Evolutionary conservation across 2,329 filamentous ascomycete genomes (phyloP).

Genomic region (Pseudogymnoascus sp.): DNA sequence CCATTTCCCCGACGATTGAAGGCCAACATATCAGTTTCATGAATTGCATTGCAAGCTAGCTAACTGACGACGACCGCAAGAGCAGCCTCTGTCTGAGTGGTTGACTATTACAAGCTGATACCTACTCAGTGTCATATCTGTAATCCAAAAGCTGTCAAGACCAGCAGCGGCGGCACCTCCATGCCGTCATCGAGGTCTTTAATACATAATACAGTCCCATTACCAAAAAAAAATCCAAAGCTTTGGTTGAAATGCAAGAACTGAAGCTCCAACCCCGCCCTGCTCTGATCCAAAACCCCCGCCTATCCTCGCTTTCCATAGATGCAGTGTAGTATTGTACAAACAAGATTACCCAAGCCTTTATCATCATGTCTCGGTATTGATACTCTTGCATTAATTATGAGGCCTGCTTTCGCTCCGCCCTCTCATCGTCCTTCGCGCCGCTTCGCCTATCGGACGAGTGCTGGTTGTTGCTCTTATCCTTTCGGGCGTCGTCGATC

Average conservation of each 20-base stretch:
- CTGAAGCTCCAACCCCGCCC: neutral
- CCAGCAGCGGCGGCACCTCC: neutral
- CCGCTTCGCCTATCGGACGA: conserved; percentile 23
- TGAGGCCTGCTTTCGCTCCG: conserved; percentile 14
- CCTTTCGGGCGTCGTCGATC: conserved; percentile 85
- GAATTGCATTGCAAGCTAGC: conserved; percentile 11
- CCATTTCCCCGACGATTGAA: neutral
- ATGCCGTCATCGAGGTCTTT: neutral
- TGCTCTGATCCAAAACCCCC: conserved; percentile 11
- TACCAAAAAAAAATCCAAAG: conserved; percentile 3
- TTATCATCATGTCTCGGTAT: conserved; percentile 12
- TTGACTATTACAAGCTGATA: neutral
- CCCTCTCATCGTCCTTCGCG: conserved; percentile 20
- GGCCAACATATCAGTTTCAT: neutral
- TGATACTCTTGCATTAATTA: conserved; percentile 10
- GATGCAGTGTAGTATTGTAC: conserved; percentile 13
- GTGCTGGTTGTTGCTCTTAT: conserved; percentile 56
- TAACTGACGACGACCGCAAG: neutral
- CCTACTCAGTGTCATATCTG: conserved; percentile 11
- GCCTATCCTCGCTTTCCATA: conserved; percentile 12
- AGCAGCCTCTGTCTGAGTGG: conserved; percentile 9
- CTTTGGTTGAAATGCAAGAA: neutral
- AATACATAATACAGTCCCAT: conserved; percentile 10
- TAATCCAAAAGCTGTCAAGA: conserved; percentile 4
- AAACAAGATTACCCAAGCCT: conserved; percentile 10